These are phyloP conservation scores for Melastoma malabathricum DNA, from an alignment of 345 rosid genomes.

Conservation along the genomic window DNA sequence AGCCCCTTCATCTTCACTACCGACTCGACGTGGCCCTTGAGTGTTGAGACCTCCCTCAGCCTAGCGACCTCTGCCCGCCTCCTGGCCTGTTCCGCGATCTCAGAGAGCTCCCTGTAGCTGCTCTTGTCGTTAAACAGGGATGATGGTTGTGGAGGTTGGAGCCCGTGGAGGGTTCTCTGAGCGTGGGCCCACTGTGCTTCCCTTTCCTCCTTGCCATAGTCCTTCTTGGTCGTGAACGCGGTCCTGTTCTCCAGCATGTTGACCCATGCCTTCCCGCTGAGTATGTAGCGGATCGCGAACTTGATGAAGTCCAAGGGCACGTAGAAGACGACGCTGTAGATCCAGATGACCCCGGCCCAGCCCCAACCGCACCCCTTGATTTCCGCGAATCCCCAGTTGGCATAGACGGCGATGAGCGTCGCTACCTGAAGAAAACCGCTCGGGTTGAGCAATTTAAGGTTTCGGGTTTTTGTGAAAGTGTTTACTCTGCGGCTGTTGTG, in stretches of 20 bases:
- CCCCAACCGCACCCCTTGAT: slow-evolving; percentile 40
- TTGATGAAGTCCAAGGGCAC: slow-evolving; percentile 22
- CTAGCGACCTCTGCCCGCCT: slow-evolving; percentile 28
- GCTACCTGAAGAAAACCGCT: slow-evolving; percentile 16
- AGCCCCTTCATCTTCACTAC: slow-evolving; percentile 27
- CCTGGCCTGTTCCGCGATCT: slow-evolving; percentile 32
- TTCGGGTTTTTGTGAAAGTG: too few species aligned
- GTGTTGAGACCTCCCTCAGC: slow-evolving; percentile 22
- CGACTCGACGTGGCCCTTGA: slow-evolving; percentile 25
- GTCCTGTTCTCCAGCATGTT: slow-evolving; percentile 23
- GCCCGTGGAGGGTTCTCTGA: slow-evolving; percentile 27
- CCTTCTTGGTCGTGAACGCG: slow-evolving; percentile 33
- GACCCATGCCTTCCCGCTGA: slow-evolving; percentile 25
- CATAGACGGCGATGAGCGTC: slow-evolving; percentile 35
- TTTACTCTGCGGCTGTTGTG: too few species aligned
- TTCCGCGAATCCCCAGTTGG: slow-evolving; percentile 29
- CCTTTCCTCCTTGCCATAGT: slow-evolving; percentile 26
- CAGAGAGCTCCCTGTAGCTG: slow-evolving; percentile 23
- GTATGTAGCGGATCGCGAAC: slow-evolving; percentile 18
- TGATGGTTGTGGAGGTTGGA: slow-evolving; percentile 20
- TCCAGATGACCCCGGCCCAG: slow-evolving; percentile 32
- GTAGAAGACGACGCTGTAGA: slow-evolving; percentile 20
- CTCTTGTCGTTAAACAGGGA: slow-evolving; percentile 13
- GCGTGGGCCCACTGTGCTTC: slow-evolving; percentile 37
- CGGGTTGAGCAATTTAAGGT: neutral